Evolutionary conservation across 208 protist species (phyloP), one percentile per base, ranked within the genome.

Genomic region (Crithidia expoeki): DNA sequence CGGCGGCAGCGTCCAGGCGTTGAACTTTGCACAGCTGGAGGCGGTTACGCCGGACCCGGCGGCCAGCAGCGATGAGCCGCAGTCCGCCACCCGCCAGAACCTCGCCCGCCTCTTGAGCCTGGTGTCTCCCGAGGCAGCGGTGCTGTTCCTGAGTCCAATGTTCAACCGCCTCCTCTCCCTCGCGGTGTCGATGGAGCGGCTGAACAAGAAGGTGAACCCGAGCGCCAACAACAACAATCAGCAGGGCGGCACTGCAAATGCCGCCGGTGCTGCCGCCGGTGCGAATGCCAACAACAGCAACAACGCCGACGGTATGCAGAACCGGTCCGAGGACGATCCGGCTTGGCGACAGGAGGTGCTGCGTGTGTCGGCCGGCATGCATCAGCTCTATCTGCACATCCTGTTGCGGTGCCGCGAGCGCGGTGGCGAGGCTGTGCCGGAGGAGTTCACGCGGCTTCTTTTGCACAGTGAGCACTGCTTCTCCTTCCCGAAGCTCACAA

Each of bases 351-450:
- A 78, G 60, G 64, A 69, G 52, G 57, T 68, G 60, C 85, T 77
- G 52, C 80, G 85, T 49, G 75, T 88, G 5, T 69, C 74, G 36
- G 78, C 63, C n/a, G 61, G 90, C n/a, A 76, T 94, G 50, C 82
- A 95, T 57, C 89, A 95, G 78, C 73, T 94, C 9, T 94, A 88
- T 79, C 66, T 97, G 23, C 84, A 92, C 58, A 63, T 93, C 17
- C 71, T 96, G 49, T 86, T 92, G 68, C 78, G 74, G 57, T 94
- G 88, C 68, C 74, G 84, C 57, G 86, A 92, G 75, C 72, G 79
- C 30, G 80, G 85, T 49, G 80, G 82, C 49, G 84, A 92, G 61
- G 66, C 76, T n/a, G 84, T 90, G 23, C 84, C 85, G 6, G 81
- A 81, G 72, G 84, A 96, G 70, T 69, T 95, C 34, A 95, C 88